These are phyloP conservation scores for Salvia rosmarinus DNA, from an alignment of 257 asterid species.

Conservation along the genomic window DNA sequence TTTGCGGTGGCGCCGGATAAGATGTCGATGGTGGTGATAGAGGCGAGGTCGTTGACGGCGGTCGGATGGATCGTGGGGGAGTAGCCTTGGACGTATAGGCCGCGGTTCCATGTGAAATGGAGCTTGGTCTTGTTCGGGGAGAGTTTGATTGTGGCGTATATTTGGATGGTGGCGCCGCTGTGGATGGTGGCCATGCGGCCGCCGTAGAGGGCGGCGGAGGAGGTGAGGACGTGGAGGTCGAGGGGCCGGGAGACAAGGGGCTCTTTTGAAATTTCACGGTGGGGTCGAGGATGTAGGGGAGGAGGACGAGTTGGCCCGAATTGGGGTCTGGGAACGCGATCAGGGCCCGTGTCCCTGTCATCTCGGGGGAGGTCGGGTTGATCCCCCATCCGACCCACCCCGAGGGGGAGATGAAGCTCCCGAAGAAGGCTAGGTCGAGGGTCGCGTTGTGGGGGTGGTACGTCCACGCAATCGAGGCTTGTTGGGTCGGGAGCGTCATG, in stretches of 20 bases:
- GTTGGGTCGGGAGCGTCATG: constrained; percentile 71
- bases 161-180: constrained; percentile 68
- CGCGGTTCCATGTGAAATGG: constrained; percentile 85
- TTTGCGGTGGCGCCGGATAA: constrained; percentile 57
- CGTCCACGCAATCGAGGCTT: constrained; percentile 91
- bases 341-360: constrained; percentile 85
- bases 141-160: constrained; percentile 65
- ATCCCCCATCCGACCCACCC: constrained; percentile 99
- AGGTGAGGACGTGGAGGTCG: constrained; percentile 67
- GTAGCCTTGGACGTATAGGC: constrained; percentile 90
- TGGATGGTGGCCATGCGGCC: constrained; percentile 91
- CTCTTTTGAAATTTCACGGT: constrained; percentile 64
- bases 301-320: constrained; percentile 82
- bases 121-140: constrained; percentile 63
- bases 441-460: constrained; percentile 79
- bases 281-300: constrained; percentile 79
- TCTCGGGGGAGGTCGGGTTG: constrained; percentile 79
- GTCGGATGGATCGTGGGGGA: constrained; percentile 90
- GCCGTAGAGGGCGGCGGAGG: constrained; percentile 75
- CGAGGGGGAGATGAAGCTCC: constrained; percentile 85
- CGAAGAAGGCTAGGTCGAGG: constrained; percentile 78
- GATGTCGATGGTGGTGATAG: constrained; percentile 66
- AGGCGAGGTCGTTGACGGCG: constrained; percentile 61
- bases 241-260: constrained; percentile 88
- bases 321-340: constrained; percentile 88